Evolutionary conservation across 2,329 filamentous ascomycete species (phyloP).

Genomic region (Xylariaceae sp.): DNA sequence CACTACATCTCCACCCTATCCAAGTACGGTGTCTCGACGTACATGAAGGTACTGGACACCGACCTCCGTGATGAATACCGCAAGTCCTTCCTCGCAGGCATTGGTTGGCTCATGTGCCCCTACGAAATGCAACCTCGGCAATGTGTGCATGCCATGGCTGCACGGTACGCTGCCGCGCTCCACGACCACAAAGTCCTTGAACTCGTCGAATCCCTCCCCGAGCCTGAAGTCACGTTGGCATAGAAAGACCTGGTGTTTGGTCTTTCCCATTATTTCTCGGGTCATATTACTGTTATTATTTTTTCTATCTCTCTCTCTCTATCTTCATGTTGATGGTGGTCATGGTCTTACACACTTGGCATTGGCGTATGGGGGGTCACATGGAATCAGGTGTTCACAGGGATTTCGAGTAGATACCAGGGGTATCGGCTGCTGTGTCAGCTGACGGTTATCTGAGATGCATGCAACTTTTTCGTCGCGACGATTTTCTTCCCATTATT

Average conservation of each 20-base stretch:
- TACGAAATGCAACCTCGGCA: constrained; percentile 34
- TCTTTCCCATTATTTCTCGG: neutral
- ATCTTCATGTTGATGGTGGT: neutral
- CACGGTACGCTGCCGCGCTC: constrained; percentile 32
- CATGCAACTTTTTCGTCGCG: neutral
- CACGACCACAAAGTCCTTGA: constrained; percentile 33
- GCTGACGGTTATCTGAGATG: constrained; percentile 6
- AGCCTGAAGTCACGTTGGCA: neutral
- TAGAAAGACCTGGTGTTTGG: neutral
- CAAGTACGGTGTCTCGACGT: constrained; percentile 22
- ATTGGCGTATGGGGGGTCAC: constrained; percentile 3
- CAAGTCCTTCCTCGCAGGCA: constrained; percentile 32
- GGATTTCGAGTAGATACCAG: constrained; percentile 4
- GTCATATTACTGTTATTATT: neutral
- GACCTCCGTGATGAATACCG: constrained; percentile 31
- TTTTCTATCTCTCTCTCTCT: no score
- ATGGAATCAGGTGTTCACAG: neutral
- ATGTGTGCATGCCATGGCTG: constrained; percentile 32
- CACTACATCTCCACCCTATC: constrained; percentile 32
- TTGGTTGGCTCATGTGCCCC: constrained; percentile 34
- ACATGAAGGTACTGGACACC: constrained; percentile 25
- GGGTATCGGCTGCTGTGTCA: constrained; percentile 4
- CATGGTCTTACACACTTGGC: neutral
- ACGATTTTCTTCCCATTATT: neutral
- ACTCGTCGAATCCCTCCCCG: constrained; percentile 30